These are phyloP conservation scores for Phytopythium ostracodes DNA, from an alignment of 352 stramenopile species.

Conservation along the genomic window DNA sequence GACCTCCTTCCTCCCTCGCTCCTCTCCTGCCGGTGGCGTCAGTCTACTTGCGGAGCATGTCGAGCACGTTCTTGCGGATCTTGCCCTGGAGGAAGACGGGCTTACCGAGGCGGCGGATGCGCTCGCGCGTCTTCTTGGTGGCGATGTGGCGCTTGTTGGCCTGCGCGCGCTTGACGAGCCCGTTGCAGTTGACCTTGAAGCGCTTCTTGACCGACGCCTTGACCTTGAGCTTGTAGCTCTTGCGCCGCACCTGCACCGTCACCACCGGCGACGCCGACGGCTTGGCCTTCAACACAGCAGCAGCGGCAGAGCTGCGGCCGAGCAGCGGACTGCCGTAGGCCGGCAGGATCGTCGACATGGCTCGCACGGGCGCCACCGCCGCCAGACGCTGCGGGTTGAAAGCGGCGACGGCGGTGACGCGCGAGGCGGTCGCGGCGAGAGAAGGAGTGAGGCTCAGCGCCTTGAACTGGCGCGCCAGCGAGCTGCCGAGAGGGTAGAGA, in stretches of 20 bases:
- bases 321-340: slow-evolving; percentile 17
- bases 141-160: slow-evolving; percentile 84
- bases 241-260: slow-evolving; percentile 40
- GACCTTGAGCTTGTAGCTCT: slow-evolving; percentile 82
- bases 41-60: slow-evolving; percentile 55
- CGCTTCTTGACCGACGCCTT: slow-evolving; percentile 83
- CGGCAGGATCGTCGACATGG: slow-evolving; percentile 16
- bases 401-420: slow-evolving; percentile 15
- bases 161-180: slow-evolving; percentile 71
- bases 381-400: slow-evolving; percentile 4
- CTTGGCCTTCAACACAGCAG: slow-evolving; percentile 20
- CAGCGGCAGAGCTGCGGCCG: slow-evolving; percentile 13
- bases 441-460: slow-evolving; percentile 33
- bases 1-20: not conserved
- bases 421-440: slow-evolving; percentile 17
- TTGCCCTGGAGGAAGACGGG: slow-evolving; percentile 62
- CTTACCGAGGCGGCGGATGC: slow-evolving; percentile 72
- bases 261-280: slow-evolving; percentile 16
- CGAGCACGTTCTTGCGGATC: slow-evolving; percentile 82
- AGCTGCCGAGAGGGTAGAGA: slow-evolving; percentile 21
- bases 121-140: slow-evolving; percentile 81
- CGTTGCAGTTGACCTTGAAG: slow-evolving; percentile 81
- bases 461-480: slow-evolving; percentile 51
- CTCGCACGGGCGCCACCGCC: slow-evolving; percentile 1
- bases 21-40: not conserved